Base-by-base conservation (phyloP, 1,284 basidiomycete genomes). In the Inonotus hispidus region DNA sequence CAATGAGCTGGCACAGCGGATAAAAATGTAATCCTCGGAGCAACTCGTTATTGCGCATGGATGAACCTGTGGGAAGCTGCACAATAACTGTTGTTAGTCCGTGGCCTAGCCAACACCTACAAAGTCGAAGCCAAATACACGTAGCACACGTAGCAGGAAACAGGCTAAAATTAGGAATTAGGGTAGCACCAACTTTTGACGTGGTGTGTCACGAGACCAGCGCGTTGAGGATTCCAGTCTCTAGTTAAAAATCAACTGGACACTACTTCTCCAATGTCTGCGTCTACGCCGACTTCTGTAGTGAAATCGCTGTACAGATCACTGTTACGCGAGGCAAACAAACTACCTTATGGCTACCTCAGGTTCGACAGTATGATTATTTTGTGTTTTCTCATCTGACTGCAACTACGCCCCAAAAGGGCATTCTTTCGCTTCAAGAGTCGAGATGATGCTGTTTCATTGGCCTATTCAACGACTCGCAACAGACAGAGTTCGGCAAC, bases 341-440 rank as follows among this genome's bases (percentile, higher is more conserved):
- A 71, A 23, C 75, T 89, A 39, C 86, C 86, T 13, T 78, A 82
- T 61, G 71, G 75, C 35, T 84, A 87, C 71, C 77, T 89, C 65
- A 79, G 81, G 86, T 85, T 65, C 11, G 56, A 75, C 23, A 11
- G 8, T 25, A 1, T 23, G 2, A 49, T 1, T 2, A 14, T 32
- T 4, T 8, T 32, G 32, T 32, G 4, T n/a, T 32, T 32, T 32
- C 32, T 32, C 8, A 32, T 32, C 32, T 32, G 32, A 32, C 32
- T 32, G 32, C 32, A 32, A 32, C 8, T 4, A 32, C 32, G 53
- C 45, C 53, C 61, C 10, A 47, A 8, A 66, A 91, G 90, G 32
- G 77, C 79, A 60, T 90, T 90, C 71, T 90, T 83, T 72, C 79
- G 76, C 60, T 70, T 87, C 58, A 85, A 84, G 67, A 78, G 79